Evolutionary conservation across 2,329 filamentous ascomycete genomes (phyloP), one percentile per base, ranked within the genome.

Genomic region (Cladosporium sp.): DNA sequence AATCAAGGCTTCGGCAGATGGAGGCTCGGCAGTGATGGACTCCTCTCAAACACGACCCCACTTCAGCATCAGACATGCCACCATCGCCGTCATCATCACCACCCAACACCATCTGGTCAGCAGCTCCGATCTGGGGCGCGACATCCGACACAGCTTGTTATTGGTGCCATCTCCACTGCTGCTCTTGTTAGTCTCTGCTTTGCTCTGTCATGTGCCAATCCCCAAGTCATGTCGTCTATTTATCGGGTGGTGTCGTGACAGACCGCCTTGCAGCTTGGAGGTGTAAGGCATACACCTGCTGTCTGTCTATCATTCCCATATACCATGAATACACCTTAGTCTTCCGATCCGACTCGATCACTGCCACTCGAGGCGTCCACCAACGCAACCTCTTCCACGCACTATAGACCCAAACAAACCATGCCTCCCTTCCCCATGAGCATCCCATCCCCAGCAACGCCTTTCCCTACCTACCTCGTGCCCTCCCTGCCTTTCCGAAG

Each of bases 401-500:
- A 53, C 33, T 31, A 26, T 40, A 40, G 33, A 23, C 21, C 55
- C n/a, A 18, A 46, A 21, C 28, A 33, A 37, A 60, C 23, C 44
- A 65, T 65, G 63, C 63, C 63, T 52, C 63, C 74, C 71, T 12
- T 72, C 73, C 65, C 66, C 71, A 23, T 70, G 62, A 37, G 56
- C 55, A 60, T 73, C 35, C 70, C 75, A 28, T 73, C 75, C 12
- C 73, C 77, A 29, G 71, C 78, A 37, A 69, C 77, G 16, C 69
- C 81, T 68, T 85, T 86, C 74, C 82, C 84, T 18, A 81, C 79
- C 46, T 86, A 83, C 70, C 78, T 86, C 53, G 75, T 84, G 64
- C 81, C 82, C 10, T 79, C 82, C 16, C 73, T 80, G 5, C 78
- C 81, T 14, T 84, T 85, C 73, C 80, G 80, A 44, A 76, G 80